Evolutionary conservation across 306 rosid species (phyloP), one percentile per base, ranked within the genome.

Genomic region (Acacia confusa): DNA sequence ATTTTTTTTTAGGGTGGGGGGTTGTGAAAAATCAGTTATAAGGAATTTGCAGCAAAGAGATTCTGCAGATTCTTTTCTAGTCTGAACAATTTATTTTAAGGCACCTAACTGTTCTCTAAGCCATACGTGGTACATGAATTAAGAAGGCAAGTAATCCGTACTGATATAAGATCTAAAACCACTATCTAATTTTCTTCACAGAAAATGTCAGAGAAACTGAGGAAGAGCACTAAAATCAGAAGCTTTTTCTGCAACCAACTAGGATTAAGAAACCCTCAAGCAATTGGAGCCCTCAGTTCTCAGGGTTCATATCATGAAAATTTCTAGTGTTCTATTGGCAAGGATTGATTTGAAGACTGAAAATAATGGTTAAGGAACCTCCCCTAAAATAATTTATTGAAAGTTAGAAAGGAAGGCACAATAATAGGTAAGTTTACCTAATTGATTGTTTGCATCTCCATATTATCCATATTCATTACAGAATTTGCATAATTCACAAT

Each of bases 241-340:
- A 50, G 55, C 55, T 14, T 47, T 47, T 14, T 14, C 52, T 14
- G 16, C 15, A 47, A 14, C 19, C 52, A 47, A 47, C 15, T 14
- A 47, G 4, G 17, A 47, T 12, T 13, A 47, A 10, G 14, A 47
- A 47, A 47, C 17, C 7, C 20, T 50, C 55, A 43, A 24, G 41
- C 58, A 79, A 74, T 60, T 16, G 48, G 14, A 55, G 67, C 67
- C 57, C 67, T 78, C 75, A 78, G 50, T 70, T 11, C 74, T 68
- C 32, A 20, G 47, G 78, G 40, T 60, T 75, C 78, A 75, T 75
- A 38, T 79, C 57, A 57, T 24, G 83, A 67, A 79, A 74, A 15
- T 34, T 78, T 79, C 32, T 19, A 58, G n/a, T 45, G 72, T 84
- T 79, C 78, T 63, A 27, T 55, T 2, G 68, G 72, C 71, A 55